Conservation (phyloP, 2,329 filamentous ascomycete species). For the Macrophomina tecta region DNA sequence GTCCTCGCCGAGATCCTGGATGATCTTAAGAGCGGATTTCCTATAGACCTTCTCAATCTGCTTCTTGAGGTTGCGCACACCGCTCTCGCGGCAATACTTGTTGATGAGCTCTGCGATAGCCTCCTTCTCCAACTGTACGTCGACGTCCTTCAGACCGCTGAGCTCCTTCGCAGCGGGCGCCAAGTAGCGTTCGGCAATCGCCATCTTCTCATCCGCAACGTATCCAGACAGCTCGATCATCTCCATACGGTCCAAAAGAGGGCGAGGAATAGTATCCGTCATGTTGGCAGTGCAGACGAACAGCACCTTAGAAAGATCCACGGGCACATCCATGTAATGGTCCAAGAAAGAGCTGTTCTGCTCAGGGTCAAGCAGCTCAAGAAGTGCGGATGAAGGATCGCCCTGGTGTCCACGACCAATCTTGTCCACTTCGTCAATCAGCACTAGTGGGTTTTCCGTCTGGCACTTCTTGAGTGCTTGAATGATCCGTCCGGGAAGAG, state of each 20-base stretch:
- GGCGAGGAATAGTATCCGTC: slow-evolving; percentile 95
- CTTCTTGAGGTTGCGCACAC: slow-evolving; percentile 97
- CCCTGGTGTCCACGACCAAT: slow-evolving; percentile 96
- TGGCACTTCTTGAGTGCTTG: slow-evolving; percentile 99
- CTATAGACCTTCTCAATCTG: slow-evolving; percentile 99
- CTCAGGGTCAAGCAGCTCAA: slow-evolving; percentile 94
- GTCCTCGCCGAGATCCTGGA: slow-evolving; percentile 89
- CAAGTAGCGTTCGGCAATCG: slow-evolving; percentile 92
- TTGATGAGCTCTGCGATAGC: slow-evolving; percentile 98
- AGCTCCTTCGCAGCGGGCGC: slow-evolving; percentile 93
- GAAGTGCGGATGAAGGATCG: slow-evolving; percentile 89
- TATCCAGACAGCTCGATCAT: slow-evolving; percentile 96
- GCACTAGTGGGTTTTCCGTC: slow-evolving; percentile 93
- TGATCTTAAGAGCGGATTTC: slow-evolving; percentile 96
- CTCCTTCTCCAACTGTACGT: slow-evolving; percentile 83
- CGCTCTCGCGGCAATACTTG: slow-evolving; percentile 96
- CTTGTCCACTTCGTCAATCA: slow-evolving; percentile 98
- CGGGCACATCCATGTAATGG: slow-evolving; percentile 98
- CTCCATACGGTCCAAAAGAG: slow-evolving; percentile 95
- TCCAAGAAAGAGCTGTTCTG: slow-evolving; percentile 98
- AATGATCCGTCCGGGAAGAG: slow-evolving; percentile 93
- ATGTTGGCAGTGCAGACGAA: slow-evolving; percentile 99
- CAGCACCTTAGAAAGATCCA: slow-evolving; percentile 94
- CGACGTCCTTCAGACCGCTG: slow-evolving; percentile 85
- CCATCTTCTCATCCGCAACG: slow-evolving; percentile 98